These are phyloP conservation scores for Blastocystis sp. DNA, from an alignment of 352 stramenopile genomes.

Conservation along the genomic window DNA sequence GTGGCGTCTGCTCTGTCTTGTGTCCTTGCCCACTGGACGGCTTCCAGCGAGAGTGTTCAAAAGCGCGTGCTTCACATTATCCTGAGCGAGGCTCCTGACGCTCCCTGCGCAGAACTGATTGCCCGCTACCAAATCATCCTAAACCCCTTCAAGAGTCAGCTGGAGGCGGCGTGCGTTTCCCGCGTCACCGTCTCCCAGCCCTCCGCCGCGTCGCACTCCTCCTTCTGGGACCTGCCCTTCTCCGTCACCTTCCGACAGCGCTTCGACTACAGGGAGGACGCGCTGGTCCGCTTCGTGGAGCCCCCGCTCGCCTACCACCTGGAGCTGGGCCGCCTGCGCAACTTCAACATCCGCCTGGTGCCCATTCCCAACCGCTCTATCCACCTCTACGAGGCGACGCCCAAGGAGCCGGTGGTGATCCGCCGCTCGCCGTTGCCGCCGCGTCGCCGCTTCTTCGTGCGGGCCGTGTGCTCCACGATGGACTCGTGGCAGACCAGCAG, in stretches of 20 bases:
- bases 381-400: slow-evolving; percentile 91
- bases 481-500: slow-evolving; percentile 72
- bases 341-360: slow-evolving; percentile 92
- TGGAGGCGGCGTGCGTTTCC: not conserved
- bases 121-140: not conserved
- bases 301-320: slow-evolving; percentile 93
- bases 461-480: slow-evolving; percentile 85
- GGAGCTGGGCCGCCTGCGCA: slow-evolving; percentile 90
- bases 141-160: not conserved
- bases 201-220: not conserved
- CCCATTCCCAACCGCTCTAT: slow-evolving; percentile 83
- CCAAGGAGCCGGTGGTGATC: slow-evolving; percentile 80
- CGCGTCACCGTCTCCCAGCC: slow-evolving; percentile 38
- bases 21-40: not conserved
- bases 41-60: not conserved
- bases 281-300: slow-evolving; percentile 95
- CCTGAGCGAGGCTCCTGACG: not conserved
- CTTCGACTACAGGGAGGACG: slow-evolving; percentile 89
- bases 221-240: slow-evolving; percentile 71
- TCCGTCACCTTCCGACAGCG: slow-evolving; percentile 83
- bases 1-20: not conserved
- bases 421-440: slow-evolving; percentile 68
- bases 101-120: slow-evolving; percentile 20
- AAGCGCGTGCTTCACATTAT: slow-evolving; percentile 41
- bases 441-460: slow-evolving; percentile 88